Base-by-base conservation (phyloP, 768 basidiomycete genomes). In the Trametes meyenii region DNA sequence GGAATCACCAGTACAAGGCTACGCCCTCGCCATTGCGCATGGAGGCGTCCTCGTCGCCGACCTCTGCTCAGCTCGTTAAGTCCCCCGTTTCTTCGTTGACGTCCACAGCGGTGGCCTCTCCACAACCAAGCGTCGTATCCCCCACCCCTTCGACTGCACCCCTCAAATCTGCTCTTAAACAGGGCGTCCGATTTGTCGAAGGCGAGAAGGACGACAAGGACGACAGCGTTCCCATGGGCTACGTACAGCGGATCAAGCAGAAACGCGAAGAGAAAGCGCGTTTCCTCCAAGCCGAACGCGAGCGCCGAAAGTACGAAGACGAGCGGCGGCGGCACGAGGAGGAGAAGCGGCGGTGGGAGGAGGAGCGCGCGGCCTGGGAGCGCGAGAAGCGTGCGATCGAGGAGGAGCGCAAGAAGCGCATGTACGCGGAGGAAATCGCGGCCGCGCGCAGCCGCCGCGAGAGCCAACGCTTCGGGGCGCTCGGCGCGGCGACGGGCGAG, bases 211-310 rank as follows among this genome's bases (percentile, higher is more conserved):
- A 58, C 11, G 56, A 65, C 55, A 61, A 44, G 48, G 60, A 52
- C 13, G 89, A 91, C 70, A 77, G 78, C 53, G 78, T 89, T 64
- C 90, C 90, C 2, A 75, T 90, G 42, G 84, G 82, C 17, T 83
- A 91, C 69, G 81, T 86, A n/a, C 75, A 89, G 69, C 86, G 87
- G 55, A 82, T 82, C 72, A 87, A 85, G 76, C 87, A 86, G 78
- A 84, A 84, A 67, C 85, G 86, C 45, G 88, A 87, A 72, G 85
- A 89, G 73, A 88, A 88, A 76, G 86, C 85, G 45, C 81, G 74
- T 45, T 88, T 90, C 66, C 76, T 90, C 50, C 81, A 82, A 66
- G 78, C 78, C 36, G 83, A 83, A 65, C 68, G 72, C 51, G 73
- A 69, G 64, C 62, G 67, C 21, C 63, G 69, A n/a, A 56, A 59